Base-by-base conservation (phyloP, 306 rosid species). In the Cucurbita ficifolia region DNA sequence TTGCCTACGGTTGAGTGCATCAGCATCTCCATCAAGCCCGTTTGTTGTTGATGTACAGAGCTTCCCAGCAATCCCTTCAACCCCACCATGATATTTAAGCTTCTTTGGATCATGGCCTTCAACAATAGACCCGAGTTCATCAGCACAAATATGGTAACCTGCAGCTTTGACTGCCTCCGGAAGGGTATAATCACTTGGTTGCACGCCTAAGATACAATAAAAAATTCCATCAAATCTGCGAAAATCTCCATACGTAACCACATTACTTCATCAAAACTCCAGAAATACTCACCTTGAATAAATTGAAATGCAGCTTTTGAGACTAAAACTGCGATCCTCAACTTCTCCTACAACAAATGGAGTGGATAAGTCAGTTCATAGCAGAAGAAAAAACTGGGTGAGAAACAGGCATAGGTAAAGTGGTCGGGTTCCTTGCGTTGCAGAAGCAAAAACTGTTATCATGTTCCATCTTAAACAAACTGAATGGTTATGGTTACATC, bases 281-380 rank as follows among this genome's bases (percentile, higher is more conserved):
- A 71, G 6, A 79, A 76, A 75, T 74, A 68, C 85, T 60, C 38
- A 81, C 97, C 90, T 79, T 83, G 88, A 68, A 88, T 79, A 78
- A 94, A 95, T 33, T 89, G 97, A 78, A 86, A 54, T 76, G 99
- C 96, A 40, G 96, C 97, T 84, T 83, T 86, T 54, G 99, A 95
- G 81, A 95, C 99, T 80, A 95, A 82, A 76, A 95, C 90, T 58
- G 87, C 96, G 52, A 91, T 42, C 84, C 91, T 82, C 73, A 90
- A 62, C 80, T 90, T 90, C 81, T 93, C 98, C 97, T 90, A 78
- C 81, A 80, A 38, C 45, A 76, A n/a, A 39, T 59, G 46, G 50
- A 80, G 10, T 72, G 58, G 10, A 48, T 55, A 71, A 7, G 73
- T 46, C 39, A 67, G 65, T 45, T 4, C 53, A 40, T 59, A 12